A percentile compares a stretch with the other conserved stretches of the same genome.
These are phyloP conservation scores for Wolfiporia cocos DNA, from an alignment of 1,284 basidiomycete genomes.

Conservation along the genomic window DNA sequence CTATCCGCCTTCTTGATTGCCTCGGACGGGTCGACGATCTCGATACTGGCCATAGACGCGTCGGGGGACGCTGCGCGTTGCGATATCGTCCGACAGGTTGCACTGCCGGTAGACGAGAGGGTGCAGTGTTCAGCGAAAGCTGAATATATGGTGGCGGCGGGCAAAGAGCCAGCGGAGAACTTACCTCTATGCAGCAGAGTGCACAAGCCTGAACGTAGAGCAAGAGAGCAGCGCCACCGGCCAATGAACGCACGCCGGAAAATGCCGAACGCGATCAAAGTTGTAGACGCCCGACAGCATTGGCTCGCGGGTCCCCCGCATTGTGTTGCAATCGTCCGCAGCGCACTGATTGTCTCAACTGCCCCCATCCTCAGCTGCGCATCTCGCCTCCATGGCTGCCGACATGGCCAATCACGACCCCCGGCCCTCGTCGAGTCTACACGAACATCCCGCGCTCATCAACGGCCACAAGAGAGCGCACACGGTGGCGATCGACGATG, in stretches of 20 bases:
- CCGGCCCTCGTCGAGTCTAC: constrained; percentile 24
- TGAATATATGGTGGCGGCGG: too few species aligned
- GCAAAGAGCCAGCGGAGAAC: background rate
- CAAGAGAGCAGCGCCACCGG: background rate
- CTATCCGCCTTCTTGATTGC: constrained; percentile 33
- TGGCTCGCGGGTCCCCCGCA: too few species aligned
- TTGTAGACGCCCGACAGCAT: too few species aligned
- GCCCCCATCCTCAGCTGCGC: too few species aligned
- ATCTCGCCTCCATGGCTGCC: constrained; percentile 12
- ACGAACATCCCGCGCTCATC: constrained; percentile 21
- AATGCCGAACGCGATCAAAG: too few species aligned
- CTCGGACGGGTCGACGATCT: constrained; percentile 39
- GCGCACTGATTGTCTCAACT: too few species aligned
- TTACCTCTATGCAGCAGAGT: constrained; percentile 8
- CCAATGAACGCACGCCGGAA: too few species aligned
- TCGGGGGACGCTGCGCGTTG: constrained; percentile 47
- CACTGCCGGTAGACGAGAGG: too few species aligned
- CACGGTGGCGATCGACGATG: constrained; percentile 19
- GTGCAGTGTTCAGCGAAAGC: too few species aligned
- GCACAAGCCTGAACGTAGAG: constrained; percentile 2
- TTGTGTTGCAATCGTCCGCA: too few species aligned
- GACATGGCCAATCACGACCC: constrained; percentile 12
- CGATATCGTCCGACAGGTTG: background rate
- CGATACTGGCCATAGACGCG: constrained; percentile 75
- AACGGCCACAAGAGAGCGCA: constrained; percentile 21